These are phyloP conservation scores for Boletus barrowsii DNA, from an alignment of 768 basidiomycete genomes.

Conservation along the genomic window DNA sequence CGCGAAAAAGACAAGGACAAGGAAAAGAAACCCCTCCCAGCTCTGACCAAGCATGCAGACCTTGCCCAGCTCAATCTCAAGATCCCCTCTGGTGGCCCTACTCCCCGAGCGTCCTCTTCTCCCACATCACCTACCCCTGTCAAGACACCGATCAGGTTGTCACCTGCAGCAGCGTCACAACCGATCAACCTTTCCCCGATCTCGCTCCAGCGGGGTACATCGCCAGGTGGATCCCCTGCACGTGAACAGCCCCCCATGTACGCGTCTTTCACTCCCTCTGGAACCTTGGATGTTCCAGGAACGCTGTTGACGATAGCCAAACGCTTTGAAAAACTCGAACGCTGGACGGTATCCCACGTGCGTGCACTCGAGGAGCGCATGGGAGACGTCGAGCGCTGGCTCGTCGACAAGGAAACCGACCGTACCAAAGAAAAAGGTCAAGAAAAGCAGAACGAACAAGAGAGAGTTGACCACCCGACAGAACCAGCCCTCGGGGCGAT, in stretches of 20 bases:
- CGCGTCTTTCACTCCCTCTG: slow-evolving; percentile 68
- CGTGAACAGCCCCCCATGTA: slow-evolving; percentile 67
- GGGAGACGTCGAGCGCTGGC: slow-evolving; percentile 88
- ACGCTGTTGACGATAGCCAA: slow-evolving; percentile 70
- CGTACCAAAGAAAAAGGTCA: slow-evolving; percentile 42
- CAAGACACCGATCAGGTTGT: slow-evolving; percentile 28
- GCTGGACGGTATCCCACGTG: slow-evolving; percentile 87
- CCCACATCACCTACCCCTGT: slow-evolving; percentile 65
- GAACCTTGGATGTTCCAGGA: slow-evolving; percentile 69
- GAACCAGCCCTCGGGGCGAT: slow-evolving; percentile 48
- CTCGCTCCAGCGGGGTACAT: slow-evolving; percentile 50
- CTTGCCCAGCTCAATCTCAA: slow-evolving; percentile 57
- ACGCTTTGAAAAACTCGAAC: slow-evolving; percentile 86
- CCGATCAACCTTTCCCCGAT: slow-evolving; percentile 56
- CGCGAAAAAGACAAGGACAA: slow-evolving; percentile 56
- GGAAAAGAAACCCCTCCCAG: slow-evolving; percentile 48
- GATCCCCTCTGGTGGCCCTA: slow-evolving; percentile 45
- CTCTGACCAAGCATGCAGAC: slow-evolving; percentile 53
- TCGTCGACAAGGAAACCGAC: slow-evolving; percentile 80
- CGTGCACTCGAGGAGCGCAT: slow-evolving; percentile 88
- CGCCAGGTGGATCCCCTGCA: slow-evolving; percentile 36
- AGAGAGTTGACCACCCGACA: slow-evolving; percentile 14
- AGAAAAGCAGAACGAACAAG: slow-evolving; percentile 7
- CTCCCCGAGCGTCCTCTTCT: slow-evolving; percentile 45
- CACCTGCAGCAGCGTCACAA: slow-evolving; percentile 41